Conservation (phyloP, 352 stramenopile genomes). For the Pythium angustatum region DNA sequence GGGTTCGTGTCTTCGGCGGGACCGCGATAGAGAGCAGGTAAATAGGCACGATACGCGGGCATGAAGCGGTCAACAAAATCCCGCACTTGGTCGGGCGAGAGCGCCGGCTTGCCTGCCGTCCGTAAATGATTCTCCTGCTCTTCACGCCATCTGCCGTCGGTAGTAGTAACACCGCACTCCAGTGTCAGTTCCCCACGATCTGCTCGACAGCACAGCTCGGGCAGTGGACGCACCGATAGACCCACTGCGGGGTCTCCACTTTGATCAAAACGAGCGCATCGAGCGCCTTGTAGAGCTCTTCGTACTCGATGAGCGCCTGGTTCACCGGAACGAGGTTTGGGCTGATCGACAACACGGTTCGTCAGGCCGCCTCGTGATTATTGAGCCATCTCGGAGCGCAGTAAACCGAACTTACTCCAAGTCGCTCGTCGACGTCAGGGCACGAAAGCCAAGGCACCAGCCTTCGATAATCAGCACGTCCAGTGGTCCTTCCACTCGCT, state of each 20-base stretch:
- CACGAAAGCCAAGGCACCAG: constrained; percentile 85
- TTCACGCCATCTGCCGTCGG: constrained; percentile 82
- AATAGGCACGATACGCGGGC: constrained; percentile 77
- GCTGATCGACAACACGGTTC: constrained; percentile 27
- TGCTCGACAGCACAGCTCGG: too few relatives aligned
- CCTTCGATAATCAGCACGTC: constrained; percentile 85
- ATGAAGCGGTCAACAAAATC: constrained; percentile 90
- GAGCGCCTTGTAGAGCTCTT: constrained; percentile 66
- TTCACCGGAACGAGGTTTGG: constrained; percentile 69
- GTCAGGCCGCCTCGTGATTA: too few relatives aligned
- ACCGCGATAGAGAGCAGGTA: constrained; percentile 53
- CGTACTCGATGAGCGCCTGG: constrained; percentile 54
- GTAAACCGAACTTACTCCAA: constrained; percentile 23
- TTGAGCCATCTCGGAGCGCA: too few relatives aligned
- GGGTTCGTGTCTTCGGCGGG: background rate
- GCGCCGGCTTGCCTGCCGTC: constrained; percentile 53
- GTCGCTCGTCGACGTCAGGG: constrained; percentile 34
- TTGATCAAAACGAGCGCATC: constrained; percentile 76
- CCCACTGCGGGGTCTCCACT: constrained; percentile 68
- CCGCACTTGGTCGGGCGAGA: constrained; percentile 63
- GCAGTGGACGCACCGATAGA: constrained; percentile 85
- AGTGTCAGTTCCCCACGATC: too few relatives aligned
- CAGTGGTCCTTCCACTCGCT: constrained; percentile 62
- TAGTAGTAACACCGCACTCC: too few relatives aligned
- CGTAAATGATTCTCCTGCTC: constrained; percentile 75